A percentile compares a stretch with the other conserved stretches of the same genome.
Evolutionary conservation across 2,329 filamentous ascomycete genomes (phyloP).

Genomic region (Neocucurbitaria cava): DNA sequence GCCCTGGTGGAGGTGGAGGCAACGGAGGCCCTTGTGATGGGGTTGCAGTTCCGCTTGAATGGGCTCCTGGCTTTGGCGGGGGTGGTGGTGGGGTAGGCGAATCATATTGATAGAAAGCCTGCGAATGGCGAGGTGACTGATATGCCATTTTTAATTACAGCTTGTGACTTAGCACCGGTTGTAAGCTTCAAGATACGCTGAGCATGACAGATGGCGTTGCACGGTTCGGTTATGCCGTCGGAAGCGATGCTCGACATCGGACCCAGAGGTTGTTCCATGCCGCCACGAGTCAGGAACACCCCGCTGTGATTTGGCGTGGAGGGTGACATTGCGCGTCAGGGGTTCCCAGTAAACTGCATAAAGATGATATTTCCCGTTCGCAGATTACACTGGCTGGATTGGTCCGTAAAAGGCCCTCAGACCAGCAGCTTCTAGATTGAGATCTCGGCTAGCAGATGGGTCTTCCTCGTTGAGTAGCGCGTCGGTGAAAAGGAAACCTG

Average conservation of each 20-base stretch:
- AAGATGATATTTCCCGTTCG: not conserved
- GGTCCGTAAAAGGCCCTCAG: constrained; percentile 6
- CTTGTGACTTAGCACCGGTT: not conserved
- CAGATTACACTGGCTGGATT: constrained; percentile 7
- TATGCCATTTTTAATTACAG: constrained; percentile 39
- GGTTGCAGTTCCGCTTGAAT: constrained; percentile 51
- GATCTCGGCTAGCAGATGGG: not conserved
- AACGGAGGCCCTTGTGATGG: constrained; percentile 53
- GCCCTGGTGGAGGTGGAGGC: constrained; percentile 52
- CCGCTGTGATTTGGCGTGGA: not conserved
- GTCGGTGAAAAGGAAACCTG: not conserved
- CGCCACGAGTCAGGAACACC: constrained; percentile 1
- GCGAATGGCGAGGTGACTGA: constrained; percentile 48
- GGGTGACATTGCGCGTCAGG: constrained; percentile 5
- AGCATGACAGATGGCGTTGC: constrained; percentile 6
- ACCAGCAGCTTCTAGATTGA: constrained; percentile 6
- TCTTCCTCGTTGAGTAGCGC: constrained; percentile 5
- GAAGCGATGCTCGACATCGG: constrained; percentile 1
- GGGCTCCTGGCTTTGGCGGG: constrained; percentile 53
- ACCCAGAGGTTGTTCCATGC: not conserved
- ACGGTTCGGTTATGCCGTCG: not conserved
- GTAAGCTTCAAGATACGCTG: not conserved
- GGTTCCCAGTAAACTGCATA: constrained; percentile 10
- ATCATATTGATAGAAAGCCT: constrained; percentile 50
- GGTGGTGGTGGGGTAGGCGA: constrained; percentile 57